Evolutionary conservation across 1,284 basidiomycete species (phyloP).

Genomic region (Cystobasidium slooffiae): DNA sequence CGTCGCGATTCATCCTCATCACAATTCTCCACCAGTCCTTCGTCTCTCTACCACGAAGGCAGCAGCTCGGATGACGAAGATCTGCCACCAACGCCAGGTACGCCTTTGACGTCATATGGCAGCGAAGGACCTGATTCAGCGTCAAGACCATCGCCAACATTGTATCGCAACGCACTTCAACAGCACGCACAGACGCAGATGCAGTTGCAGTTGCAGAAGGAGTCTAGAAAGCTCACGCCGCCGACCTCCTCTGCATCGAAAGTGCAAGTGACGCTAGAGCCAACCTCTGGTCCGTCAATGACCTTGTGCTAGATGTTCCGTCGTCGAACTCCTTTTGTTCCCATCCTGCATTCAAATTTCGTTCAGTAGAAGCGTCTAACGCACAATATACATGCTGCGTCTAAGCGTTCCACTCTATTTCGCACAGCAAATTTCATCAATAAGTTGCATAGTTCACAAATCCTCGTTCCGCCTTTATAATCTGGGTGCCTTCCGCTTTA

Average conservation of each 20-base stretch:
- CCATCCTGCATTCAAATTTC: neutral
- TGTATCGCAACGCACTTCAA: conserved; percentile 27
- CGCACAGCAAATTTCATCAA: neutral
- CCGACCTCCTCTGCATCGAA: conserved; percentile 21
- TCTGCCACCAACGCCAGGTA: conserved; percentile 32
- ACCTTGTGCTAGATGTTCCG: conserved; percentile 32
- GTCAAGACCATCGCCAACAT: conserved; percentile 19
- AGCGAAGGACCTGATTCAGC: conserved; percentile 23
- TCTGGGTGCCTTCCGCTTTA: neutral
- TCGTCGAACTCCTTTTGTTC: conserved; percentile 6
- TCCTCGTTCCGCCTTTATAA: neutral
- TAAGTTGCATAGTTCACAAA: conserved; percentile 13
- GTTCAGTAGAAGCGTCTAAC: neutral
- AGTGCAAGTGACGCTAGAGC: conserved; percentile 39
- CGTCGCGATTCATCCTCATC: conserved; percentile 40
- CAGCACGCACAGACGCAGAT: conserved; percentile 25
- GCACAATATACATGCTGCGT: neutral
- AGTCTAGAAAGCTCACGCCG: conserved; percentile 27
- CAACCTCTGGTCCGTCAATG: conserved; percentile 40
- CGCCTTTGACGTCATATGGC: conserved; percentile 38
- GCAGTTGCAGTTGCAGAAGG: conserved; percentile 13
- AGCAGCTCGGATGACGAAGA: conserved; percentile 42
- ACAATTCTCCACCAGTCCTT: conserved; percentile 17
- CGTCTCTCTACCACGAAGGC: conserved; percentile 29
- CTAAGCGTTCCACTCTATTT: neutral